These are phyloP conservation scores for Mycocentrospora acerina DNA, from an alignment of 2,329 filamentous ascomycete species.

Conservation along the genomic window DNA sequence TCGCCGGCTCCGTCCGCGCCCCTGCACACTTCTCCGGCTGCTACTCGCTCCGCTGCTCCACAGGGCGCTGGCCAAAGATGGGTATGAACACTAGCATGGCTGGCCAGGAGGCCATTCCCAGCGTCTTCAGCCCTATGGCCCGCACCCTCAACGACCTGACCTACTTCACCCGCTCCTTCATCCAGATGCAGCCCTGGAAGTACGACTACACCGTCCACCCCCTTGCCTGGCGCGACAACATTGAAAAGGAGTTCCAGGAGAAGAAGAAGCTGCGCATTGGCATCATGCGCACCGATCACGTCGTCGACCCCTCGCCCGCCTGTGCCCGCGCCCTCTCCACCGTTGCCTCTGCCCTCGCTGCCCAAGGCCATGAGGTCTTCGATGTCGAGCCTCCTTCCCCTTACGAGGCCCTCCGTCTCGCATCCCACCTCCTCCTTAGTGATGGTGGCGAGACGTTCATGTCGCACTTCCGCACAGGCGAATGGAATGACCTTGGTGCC, in stretches of 20 bases:
- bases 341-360: conserved; percentile 67
- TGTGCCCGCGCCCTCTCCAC: conserved; percentile 75
- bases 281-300: conserved; percentile 74
- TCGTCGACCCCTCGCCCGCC: conserved; percentile 83
- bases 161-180: conserved; percentile 78
- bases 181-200: conserved; percentile 82
- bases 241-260: conserved; percentile 60
- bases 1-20: conserved; percentile 82
- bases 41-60: conserved; percentile 83
- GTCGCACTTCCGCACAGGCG: conserved; percentile 72
- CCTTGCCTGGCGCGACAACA: conserved; percentile 70
- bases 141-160: conserved; percentile 78
- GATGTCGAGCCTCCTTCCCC: conserved; percentile 66
- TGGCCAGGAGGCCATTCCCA: conserved; percentile 85
- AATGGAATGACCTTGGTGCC: conserved; percentile 78
- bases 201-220: conserved; percentile 87
- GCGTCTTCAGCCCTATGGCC: conserved; percentile 91
- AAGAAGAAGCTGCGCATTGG: conserved; percentile 71
- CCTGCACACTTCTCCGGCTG: conserved; percentile 90
- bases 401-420: conserved; percentile 74
- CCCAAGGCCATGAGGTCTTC: conserved; percentile 73
- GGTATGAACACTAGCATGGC: conserved; percentile 86
- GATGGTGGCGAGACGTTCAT: conserved; percentile 82
- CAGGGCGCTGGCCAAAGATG: conserved; percentile 84
- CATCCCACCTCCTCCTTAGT: conserved; percentile 77